Percentiles rank a stretch among this genome's conserved stretches.
These are phyloP conservation scores for Vitis cinerea DNA, from an alignment of 164 flowering plant genomes.

Conservation along the genomic window DNA sequence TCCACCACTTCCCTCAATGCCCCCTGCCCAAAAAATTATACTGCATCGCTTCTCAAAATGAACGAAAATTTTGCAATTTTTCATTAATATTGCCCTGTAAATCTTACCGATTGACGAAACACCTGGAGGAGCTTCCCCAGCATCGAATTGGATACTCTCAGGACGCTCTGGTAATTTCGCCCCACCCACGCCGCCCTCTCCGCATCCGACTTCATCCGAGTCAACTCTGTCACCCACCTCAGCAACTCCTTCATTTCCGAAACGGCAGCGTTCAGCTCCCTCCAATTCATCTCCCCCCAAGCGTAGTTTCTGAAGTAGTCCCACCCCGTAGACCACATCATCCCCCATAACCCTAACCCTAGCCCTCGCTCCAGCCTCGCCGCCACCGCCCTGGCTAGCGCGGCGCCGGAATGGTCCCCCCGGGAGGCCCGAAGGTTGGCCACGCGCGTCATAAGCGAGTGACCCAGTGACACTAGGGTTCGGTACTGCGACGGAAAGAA, in stretches of 20 bases:
- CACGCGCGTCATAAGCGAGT: constrained; percentile 59
- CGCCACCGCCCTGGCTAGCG: constrained; percentile 46
- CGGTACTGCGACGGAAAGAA: constrained; percentile 21
- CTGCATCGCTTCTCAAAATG: too few relatives aligned
- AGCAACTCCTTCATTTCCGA: constrained; percentile 48
- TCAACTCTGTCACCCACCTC: constrained; percentile 38
- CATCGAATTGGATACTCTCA: constrained; percentile 38
- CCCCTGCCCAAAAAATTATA: constrained; percentile 36
- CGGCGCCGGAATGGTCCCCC: constrained; percentile 49
- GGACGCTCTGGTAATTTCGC: constrained; percentile 37
- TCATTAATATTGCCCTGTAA: neutral
- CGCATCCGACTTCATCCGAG: constrained; percentile 37
- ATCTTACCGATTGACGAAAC: constrained; percentile 45
- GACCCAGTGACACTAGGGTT: constrained; percentile 42
- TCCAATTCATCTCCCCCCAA: constrained; percentile 43
- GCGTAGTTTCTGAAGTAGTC: constrained; percentile 59
- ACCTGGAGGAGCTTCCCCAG: constrained; percentile 36
- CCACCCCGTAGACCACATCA: constrained; percentile 45
- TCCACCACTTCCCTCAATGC: constrained; percentile 52
- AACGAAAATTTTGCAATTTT: too few relatives aligned
- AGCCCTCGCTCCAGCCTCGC: constrained; percentile 34
- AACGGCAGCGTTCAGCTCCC: constrained; percentile 30
- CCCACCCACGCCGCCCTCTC: constrained; percentile 48
- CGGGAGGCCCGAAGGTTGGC: constrained; percentile 54
- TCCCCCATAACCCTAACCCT: constrained; percentile 39